phyloP scores from a whole-genome alignment of 129 eudicot species.

The Pseudognaphalium luteoalbum region DNA sequence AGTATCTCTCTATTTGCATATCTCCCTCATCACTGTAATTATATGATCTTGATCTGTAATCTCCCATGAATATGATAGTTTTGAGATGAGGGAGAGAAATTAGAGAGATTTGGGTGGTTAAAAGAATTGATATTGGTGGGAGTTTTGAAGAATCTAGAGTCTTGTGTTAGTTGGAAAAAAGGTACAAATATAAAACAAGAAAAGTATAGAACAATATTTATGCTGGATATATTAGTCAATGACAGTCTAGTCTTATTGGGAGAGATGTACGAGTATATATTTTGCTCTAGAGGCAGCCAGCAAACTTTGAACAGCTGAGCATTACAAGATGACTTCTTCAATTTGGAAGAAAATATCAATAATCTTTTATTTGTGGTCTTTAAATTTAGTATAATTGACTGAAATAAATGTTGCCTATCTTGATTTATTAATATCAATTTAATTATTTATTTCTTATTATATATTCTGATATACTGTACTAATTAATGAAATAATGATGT shows the following conservation, averaged over 20 bases:
- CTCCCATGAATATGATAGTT: constrained; percentile 42
- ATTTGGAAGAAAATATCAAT: neutral
- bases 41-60: constrained; percentile 49
- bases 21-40: constrained; percentile 34
- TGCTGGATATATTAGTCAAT: constrained; percentile 24
- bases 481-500: too few relatives aligned
- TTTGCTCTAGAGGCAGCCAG: neutral
- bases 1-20: constrained; percentile 58
- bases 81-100: constrained; percentile 5
- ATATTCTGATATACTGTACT: too few relatives aligned
- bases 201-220: constrained; percentile 20
- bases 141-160: constrained; percentile 22
- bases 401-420: neutral
- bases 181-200: constrained; percentile 14
- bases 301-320: constrained; percentile 16
- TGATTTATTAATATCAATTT: neutral
- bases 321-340: neutral
- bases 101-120: constrained; percentile 8
- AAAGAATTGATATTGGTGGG: constrained; percentile 4
- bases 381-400: neutral
- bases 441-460: neutral
- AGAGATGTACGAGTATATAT: constrained; percentile 24
- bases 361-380: neutral
- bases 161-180: constrained; percentile 8
- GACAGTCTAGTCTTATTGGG: constrained; percentile 27